Evolutionary conservation across 164 flowering plant species (phyloP), one percentile per base, ranked within the genome.

Genomic region (Magnolia changhungtana): DNA sequence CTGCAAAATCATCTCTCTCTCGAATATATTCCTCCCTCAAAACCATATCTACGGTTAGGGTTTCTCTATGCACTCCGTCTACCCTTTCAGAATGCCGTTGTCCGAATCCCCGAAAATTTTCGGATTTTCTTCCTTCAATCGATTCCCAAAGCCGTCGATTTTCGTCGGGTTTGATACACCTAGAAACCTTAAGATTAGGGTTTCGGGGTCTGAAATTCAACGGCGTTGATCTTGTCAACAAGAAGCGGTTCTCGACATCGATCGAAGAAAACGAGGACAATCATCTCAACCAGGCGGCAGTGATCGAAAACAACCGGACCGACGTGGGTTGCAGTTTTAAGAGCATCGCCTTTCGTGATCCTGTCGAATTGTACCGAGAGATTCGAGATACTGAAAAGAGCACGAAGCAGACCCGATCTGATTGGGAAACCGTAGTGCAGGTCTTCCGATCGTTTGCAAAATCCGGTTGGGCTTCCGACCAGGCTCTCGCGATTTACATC

Each of bases 381-480:
- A 86, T 95, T 50, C 73, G 88, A 4, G 72, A 73, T 52, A 66
- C 79, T 16, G 83, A 65, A 18, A 78, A 76, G 75, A 58, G 78
- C 27, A 75, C 72, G 0, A 85, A 83, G 79, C 78, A 67, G 52
- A 76, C 75, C 1, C 77, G 78, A 19, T 71, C 79, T 2, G 92
- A 90, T 27, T 82, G 86, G 89, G 89, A 88, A 14, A 45, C 61
- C 16, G 13, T 93, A 18, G 68, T 21, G 19, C 91, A 90, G 63
- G 72, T 90, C 14, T 91, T 93, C 59, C 71, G 66, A 13, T 66
- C 72, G 27, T 91, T 93, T 78, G 79, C 84, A 0, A 80, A 50
- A 21, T 93, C 97, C 0, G 87, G 92, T 37, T 95, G 98, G 97
- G 95, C 96, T 1, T 80, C 87, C 21, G 86, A 90, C 76, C 98